A percentile compares a stretch with the other conserved stretches of the same genome.
phyloP scores from a whole-genome alignment of 176 grass and related monocot genomes.

The Aegilops bicornis region DNA sequence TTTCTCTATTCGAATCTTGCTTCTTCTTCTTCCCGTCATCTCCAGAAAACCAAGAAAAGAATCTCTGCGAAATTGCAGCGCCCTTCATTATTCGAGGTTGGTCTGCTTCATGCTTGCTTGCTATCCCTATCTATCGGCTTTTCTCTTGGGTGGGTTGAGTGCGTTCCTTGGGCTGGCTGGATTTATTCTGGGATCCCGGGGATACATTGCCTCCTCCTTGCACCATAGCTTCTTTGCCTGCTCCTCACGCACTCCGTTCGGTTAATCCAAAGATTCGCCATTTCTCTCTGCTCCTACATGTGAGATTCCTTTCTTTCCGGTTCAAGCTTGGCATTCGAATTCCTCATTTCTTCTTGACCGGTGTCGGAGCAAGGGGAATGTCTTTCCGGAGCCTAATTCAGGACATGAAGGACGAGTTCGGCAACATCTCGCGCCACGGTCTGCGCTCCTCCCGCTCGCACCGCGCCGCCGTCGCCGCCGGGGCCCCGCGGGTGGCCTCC shows the following conservation, averaged over 20 bases:
- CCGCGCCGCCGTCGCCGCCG: slow-evolving; percentile 22
- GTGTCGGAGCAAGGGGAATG: slow-evolving; percentile 32
- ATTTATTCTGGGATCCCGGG: not conserved
- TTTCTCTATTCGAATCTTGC: slow-evolving; percentile 8
- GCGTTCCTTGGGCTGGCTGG: not conserved
- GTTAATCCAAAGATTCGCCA: not conserved
- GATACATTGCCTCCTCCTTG: not conserved
- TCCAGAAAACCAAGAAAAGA: not conserved
- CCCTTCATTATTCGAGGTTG: not conserved
- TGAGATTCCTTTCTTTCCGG: slow-evolving; percentile 10
- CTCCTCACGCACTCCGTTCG: not conserved
- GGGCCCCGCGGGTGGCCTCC: not conserved
- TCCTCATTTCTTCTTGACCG: not conserved
- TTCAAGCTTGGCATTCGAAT: not conserved
- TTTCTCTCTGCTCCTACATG: not conserved
- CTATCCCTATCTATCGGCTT: not conserved
- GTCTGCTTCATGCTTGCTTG: not conserved
- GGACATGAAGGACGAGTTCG: slow-evolving; percentile 90
- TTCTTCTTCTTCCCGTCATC: not conserved
- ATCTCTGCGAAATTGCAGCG: not conserved
- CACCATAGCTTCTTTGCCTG: slow-evolving; percentile 8
- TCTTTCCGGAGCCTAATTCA: slow-evolving; percentile 84
- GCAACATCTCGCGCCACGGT: slow-evolving; percentile 69
- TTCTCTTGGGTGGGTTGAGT: not conserved
- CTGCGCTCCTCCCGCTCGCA: slow-evolving; percentile 66